Evolutionary conservation across 129 eudicot genomes (phyloP).

Genomic region (carrot (Daucus carota)): DH1_v3.0 NC_030382.2:38186001-38186500

Average conservation of each 20-base stretch:
- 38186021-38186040: slow-evolving; percentile 79
- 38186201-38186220: slow-evolving; percentile 51
- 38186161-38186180: slow-evolving; percentile 80
- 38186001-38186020: slow-evolving; percentile 82
- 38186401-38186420: no score
- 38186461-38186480: slow-evolving; percentile 1
- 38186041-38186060: slow-evolving; percentile 85
- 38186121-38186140: no score
- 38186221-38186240: slow-evolving; percentile 72
- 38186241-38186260: slow-evolving; percentile 89
- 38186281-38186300: slow-evolving; percentile 49
- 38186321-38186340: background rate
- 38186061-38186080: slow-evolving; percentile 24
- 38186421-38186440: background rate
- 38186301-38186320: slow-evolving; percentile 48
- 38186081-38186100: no score
- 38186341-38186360: background rate
- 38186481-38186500: background rate
- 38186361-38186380: background rate
- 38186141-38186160: slow-evolving; percentile 92
- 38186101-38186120: no score
- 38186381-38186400: background rate
- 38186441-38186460: no score
- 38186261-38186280: slow-evolving; percentile 85
- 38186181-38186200: slow-evolving; percentile 67